Evolutionary conservation across 1,284 basidiomycete species (phyloP).

Genomic region (Leccinum pachyderme): DNA sequence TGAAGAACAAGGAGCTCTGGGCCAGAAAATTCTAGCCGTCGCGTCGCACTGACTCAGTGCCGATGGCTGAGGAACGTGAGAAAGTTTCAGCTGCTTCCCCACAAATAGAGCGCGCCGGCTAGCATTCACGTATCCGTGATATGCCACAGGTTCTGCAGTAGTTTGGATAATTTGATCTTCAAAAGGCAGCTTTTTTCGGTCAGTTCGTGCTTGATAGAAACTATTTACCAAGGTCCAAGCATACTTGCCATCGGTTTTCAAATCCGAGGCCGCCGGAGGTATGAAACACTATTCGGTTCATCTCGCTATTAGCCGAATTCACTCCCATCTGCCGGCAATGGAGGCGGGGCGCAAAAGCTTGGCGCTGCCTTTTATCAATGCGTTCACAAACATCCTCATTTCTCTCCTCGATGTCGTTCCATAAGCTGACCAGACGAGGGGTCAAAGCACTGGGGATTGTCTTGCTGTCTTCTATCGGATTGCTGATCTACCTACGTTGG

Average conservation of each 20-base stretch:
- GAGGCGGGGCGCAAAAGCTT: neutral
- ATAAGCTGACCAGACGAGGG: conserved; percentile 26
- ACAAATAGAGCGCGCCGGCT: neutral
- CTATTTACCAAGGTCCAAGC: neutral
- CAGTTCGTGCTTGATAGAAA: neutral
- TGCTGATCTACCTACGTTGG: conserved; percentile 13
- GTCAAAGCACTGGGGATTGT: conserved; percentile 16
- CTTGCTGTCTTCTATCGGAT: conserved; percentile 2
- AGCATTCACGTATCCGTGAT: no score
- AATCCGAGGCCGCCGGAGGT: neutral
- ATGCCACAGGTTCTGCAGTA: neutral
- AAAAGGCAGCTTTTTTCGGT: neutral
- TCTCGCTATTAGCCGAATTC: neutral
- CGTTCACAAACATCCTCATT: neutral
- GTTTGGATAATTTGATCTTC: neutral
- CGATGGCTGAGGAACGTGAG: no score
- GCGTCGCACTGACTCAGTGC: conserved; percentile 43
- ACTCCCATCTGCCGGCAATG: neutral
- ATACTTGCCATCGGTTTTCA: neutral
- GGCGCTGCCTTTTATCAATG: neutral
- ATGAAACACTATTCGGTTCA: neutral
- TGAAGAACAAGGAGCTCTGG: conserved; percentile 47
- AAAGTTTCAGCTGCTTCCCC: no score
- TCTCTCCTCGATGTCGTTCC: conserved; percentile 19
- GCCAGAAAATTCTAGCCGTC: conserved; percentile 25